Evolutionary conservation across 2,329 filamentous ascomycete species (phyloP), one percentile per base, ranked within the genome.

Genomic region (Fusarium bulbicola): DNA sequence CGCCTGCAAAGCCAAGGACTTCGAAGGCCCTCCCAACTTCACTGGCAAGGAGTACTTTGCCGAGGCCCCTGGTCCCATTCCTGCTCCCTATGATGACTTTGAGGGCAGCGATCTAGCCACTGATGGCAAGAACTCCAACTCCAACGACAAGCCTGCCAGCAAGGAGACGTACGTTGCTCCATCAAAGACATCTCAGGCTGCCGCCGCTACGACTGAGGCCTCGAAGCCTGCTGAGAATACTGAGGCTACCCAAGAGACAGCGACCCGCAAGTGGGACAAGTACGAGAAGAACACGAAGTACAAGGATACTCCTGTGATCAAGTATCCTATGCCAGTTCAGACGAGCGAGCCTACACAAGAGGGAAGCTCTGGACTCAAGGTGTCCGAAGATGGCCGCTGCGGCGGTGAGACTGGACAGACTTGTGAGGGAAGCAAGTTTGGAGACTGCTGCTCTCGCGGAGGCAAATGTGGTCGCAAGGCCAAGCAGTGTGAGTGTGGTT

Each of bases 21-120:
- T 84, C 60, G 77, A 78, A 11, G 89, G 89, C 0, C 88, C 88
- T 39, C 86, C 86, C 11, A 77, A 83, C 30, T 81, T 84, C 64
- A 76, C 78, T 37, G 81, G 85, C 36, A 73, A 79, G 65, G 80
- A 81, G 72, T 72, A 77, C 46, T 77, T 78, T 57, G 80, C 78
- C 7, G 59, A 74, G 10, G 64, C 78, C 24, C 80, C 82, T 2
- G 81, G 80, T 7, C 65, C 76, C 24, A 81, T 84, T 56, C 84
- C 83, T 36, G 62, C 53, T 52, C 76, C 76, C 47, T 82, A 81
- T 34, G 70, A 77, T 24, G 57, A 70, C 24, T 80, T 79, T 20
- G 52, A 76, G 34, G 65, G 62, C 24, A 75, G 68, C 11, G 60
- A 66, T 26, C 54, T 75, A n/a, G 66, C 45, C 14, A 71, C 63